These are phyloP conservation scores for Fusarium musae DNA, from an alignment of 2,329 filamentous ascomycete species.

Conservation along the genomic window DNA sequence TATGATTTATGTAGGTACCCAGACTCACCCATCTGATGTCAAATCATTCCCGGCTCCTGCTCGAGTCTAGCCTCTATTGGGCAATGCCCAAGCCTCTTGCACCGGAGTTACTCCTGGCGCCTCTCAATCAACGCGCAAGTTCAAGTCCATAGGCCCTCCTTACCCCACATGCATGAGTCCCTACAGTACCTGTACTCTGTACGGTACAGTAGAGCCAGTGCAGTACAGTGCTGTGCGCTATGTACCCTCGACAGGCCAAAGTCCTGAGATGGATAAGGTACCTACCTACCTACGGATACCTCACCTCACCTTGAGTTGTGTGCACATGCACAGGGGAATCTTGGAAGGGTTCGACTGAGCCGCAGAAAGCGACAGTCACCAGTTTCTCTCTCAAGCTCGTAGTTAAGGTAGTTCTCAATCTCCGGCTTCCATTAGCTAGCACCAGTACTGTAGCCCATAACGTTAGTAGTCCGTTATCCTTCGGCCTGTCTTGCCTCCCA, in stretches of 20 bases:
- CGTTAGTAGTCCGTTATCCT: background rate
- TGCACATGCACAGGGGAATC: conserved; percentile 6
- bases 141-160: background rate
- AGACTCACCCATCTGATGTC: background rate
- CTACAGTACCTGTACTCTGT: background rate
- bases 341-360: conserved; percentile 10
- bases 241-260: conserved; percentile 6
- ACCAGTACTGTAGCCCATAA: background rate
- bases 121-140: background rate
- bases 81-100: background rate
- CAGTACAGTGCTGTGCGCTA: background rate
- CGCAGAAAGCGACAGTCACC: conserved; percentile 24
- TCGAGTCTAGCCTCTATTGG: background rate
- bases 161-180: conserved; percentile 4
- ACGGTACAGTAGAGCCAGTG: background rate
- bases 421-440: background rate
- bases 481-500: conserved; percentile 2
- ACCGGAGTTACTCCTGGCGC: conserved; percentile 17
- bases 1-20: too few relatives aligned
- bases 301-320: background rate
- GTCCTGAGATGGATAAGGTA: background rate
- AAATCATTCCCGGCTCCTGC: background rate
- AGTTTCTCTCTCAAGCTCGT: background rate
- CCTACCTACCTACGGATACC: background rate
- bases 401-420: background rate